A percentile compares a stretch with the other conserved stretches of the same genome.
Conservation (phyloP, 2,329 filamentous ascomycete species). For the Ophiognomonia clavigignenti-juglandacearum region DNA sequence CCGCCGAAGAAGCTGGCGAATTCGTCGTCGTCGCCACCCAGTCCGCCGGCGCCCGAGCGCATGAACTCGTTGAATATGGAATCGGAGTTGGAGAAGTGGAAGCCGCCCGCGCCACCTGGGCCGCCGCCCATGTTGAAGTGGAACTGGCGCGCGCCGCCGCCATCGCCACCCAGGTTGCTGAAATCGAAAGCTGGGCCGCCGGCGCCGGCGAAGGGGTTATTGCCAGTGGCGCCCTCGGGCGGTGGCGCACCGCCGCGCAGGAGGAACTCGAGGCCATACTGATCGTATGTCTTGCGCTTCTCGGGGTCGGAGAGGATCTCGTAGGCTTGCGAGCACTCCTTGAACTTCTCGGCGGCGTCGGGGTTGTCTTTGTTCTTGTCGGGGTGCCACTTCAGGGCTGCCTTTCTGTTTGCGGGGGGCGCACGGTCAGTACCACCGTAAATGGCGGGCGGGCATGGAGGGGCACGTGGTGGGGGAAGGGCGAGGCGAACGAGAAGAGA, state of each 20-base stretch:
- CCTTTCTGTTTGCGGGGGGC: conserved; percentile 54
- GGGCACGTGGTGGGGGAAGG: neutral
- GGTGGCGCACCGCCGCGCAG: conserved; percentile 71
- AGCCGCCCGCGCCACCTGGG: conserved; percentile 52
- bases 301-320: conserved; percentile 97
- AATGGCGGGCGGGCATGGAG: neutral
- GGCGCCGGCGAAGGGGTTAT: conserved; percentile 56
- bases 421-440: conserved; percentile 30
- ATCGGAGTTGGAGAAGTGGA: conserved; percentile 78
- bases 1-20: conserved; percentile 52
- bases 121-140: conserved; percentile 57
- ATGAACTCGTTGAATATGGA: conserved; percentile 84
- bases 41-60: conserved; percentile 43
- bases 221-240: conserved; percentile 53
- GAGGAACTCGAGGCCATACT: conserved; percentile 90
- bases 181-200: conserved; percentile 50
- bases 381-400: conserved; percentile 86
- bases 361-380: conserved; percentile 97
- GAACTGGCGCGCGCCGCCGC: conserved; percentile 51
- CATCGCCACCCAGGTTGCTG: conserved; percentile 33
- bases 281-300: conserved; percentile 93
- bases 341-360: conserved; percentile 86
- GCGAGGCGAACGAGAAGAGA: neutral
- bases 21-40: conserved; percentile 39
- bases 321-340: conserved; percentile 95